Evolutionary conservation across 805 yeast genomes (phyloP).

Genomic region (Jamesozyma piceae): DNA sequence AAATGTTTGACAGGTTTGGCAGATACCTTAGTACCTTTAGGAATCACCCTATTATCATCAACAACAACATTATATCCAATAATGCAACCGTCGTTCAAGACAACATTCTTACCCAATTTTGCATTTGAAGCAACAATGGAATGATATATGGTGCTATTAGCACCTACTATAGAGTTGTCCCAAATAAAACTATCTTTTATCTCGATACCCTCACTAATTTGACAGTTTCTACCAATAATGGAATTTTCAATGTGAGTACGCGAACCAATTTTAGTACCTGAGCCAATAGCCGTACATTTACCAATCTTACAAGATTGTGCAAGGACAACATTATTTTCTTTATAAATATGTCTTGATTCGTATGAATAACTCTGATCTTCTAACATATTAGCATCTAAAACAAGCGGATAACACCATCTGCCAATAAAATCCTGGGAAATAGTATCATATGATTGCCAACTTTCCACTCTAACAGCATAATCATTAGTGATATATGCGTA

Average conservation of each 20-base stretch:
- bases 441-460: constrained; percentile 88
- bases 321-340: constrained; percentile 77
- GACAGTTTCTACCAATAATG: constrained; percentile 79
- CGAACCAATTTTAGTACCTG: constrained; percentile 67
- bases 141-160: constrained; percentile 47
- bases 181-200: constrained; percentile 76
- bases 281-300: constrained; percentile 74
- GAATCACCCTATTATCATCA: constrained; percentile 43
- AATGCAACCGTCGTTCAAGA: constrained; percentile 60
- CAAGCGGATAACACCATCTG: constrained; percentile 88
- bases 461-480: constrained; percentile 92
- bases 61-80: constrained; percentile 68
- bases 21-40: constrained; percentile 44
- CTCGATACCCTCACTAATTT: constrained; percentile 66
- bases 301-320: constrained; percentile 90
- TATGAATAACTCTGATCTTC: constrained; percentile 67
- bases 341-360: constrained; percentile 79
- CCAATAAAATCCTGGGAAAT: constrained; percentile 82
- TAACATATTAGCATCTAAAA: constrained; percentile 73
- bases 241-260: constrained; percentile 57
- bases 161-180: constrained; percentile 71
- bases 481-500: constrained; percentile 78
- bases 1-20: constrained; percentile 36
- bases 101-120: constrained; percentile 42
- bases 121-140: constrained; percentile 66